Base-by-base conservation (phyloP, 177 flowering plant genomes). In the Telopea speciosissima region DNA sequence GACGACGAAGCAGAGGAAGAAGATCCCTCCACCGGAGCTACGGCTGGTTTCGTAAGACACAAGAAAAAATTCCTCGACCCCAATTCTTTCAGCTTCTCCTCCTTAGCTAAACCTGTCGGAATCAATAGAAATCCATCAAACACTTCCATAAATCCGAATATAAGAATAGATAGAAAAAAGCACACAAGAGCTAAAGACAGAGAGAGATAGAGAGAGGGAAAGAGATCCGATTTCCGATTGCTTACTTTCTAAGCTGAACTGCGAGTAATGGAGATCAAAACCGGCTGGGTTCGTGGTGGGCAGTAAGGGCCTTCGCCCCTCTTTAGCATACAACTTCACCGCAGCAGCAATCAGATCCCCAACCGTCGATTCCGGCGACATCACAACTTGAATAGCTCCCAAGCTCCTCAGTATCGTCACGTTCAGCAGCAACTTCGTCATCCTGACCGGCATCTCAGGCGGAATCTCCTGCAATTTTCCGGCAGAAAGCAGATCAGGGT, bases 11-110 rank as follows among this genome's bases (percentile, higher is more conserved):
- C 58, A 28, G 16, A 62, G 1, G 24, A 61, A 10, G 71, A 78
- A 36, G 45, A 56, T 56, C 24, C 61, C n/a, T 19, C 61, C 4
- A 56, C 8, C 3, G 5, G 21, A 52, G 17, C 21, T 52, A 21
- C 77, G 45, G 22, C 62, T n/a, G 40, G 67, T 0, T 60, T 17
- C 74, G 69, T 81, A 4, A 76, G 82, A 74, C 91, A 91, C 11
- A 91, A 72, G 66, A 93, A 91, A 78, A 90, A 92, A 81, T 95
- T 95, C 65, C 99, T 84, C 6, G 97, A 95, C 21, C 97, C 97
- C 59, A 95, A 68, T 11, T 42, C 64, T 65, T 84, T 81, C 74
- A 95, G 81, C 83, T 89, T 86, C 85, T 85, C 96, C 54, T 87
- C 80, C 36, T 85, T 80, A 63, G 83, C 86, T 80, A 92, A 74